These are phyloP conservation scores for Kwoniella newhampshirensis DNA, from an alignment of 768 basidiomycete genomes.

Conservation along the genomic window DNA sequence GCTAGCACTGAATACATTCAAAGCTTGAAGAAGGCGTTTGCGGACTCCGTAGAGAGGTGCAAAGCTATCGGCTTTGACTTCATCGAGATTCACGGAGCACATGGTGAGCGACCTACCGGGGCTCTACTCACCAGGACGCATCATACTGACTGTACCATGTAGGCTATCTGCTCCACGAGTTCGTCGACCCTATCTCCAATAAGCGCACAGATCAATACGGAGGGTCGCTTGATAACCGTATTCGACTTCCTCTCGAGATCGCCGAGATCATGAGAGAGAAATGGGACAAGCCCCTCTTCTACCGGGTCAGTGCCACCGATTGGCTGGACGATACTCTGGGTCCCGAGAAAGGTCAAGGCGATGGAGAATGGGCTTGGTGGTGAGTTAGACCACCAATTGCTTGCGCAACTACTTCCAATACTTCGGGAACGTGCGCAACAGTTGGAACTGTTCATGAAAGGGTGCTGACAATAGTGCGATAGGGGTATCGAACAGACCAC, in stretches of 20 bases:
- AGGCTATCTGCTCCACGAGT: conserved; percentile 54
- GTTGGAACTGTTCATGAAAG: too few relatives aligned
- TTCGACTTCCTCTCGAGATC: conserved; percentile 67
- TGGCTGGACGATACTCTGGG: conserved; percentile 65
- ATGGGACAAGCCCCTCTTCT: conserved; percentile 73
- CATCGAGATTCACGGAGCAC: conserved; percentile 68
- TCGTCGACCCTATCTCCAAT: conserved; percentile 75
- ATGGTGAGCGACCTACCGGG: conserved; percentile 55
- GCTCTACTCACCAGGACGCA: not conserved
- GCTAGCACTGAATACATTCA: conserved; percentile 63
- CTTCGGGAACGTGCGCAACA: too few relatives aligned
- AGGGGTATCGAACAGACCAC: conserved; percentile 77
- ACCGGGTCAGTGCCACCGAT: conserved; percentile 67
- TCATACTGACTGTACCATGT: not conserved
- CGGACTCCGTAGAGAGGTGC: conserved; percentile 52
- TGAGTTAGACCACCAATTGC: too few relatives aligned
- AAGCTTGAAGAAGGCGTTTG: conserved; percentile 64
- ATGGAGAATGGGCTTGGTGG: conserved; percentile 49
- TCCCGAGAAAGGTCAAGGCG: conserved; percentile 54
- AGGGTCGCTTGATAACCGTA: conserved; percentile 69
- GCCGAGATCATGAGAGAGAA: conserved; percentile 59
- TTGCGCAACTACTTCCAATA: too few relatives aligned
- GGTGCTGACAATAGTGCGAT: not conserved
- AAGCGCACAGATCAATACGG: conserved; percentile 69
- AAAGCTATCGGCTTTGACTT: conserved; percentile 62